These are phyloP conservation scores for Dothistroma septosporum DNA, from an alignment of 2,329 filamentous ascomycete species.

Conservation along the genomic window DNA sequence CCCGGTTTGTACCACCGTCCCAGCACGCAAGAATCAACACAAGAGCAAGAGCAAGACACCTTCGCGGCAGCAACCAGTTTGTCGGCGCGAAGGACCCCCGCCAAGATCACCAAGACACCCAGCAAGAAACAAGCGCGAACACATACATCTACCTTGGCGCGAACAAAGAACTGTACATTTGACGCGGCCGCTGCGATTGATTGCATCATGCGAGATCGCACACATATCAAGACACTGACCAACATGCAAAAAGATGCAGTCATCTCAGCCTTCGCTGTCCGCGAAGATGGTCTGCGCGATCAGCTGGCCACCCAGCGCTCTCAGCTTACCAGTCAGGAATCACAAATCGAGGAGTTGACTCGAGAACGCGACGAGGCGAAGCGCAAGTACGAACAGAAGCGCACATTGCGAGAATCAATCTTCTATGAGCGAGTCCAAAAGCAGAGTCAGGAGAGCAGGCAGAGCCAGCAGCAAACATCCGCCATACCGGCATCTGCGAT, in stretches of 20 bases:
- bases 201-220: constrained; percentile 7
- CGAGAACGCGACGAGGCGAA: constrained; percentile 7
- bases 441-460: not conserved
- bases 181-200: constrained; percentile 1
- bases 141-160: not conserved
- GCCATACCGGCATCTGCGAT: not conserved
- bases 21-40: not conserved
- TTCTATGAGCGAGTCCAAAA: constrained; percentile 2
- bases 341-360: not conserved
- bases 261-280: constrained; percentile 12
- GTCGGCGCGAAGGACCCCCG: not conserved
- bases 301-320: constrained; percentile 4
- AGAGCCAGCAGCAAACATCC: constrained; percentile 4
- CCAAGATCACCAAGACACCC: not conserved
- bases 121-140: constrained; percentile 3
- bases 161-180: constrained; percentile 3
- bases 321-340: not conserved
- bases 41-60: not conserved
- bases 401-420: constrained; percentile 2
- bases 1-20: constrained; percentile 2
- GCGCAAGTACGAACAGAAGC: constrained; percentile 1
- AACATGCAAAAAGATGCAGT: constrained; percentile 17
- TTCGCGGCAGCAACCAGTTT: not conserved
- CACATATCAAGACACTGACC: constrained; percentile 15
- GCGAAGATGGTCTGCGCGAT: constrained; percentile 2